Conservation (phyloP, 2,329 filamentous ascomycete species). For the Fusarium burgessii region DNA sequence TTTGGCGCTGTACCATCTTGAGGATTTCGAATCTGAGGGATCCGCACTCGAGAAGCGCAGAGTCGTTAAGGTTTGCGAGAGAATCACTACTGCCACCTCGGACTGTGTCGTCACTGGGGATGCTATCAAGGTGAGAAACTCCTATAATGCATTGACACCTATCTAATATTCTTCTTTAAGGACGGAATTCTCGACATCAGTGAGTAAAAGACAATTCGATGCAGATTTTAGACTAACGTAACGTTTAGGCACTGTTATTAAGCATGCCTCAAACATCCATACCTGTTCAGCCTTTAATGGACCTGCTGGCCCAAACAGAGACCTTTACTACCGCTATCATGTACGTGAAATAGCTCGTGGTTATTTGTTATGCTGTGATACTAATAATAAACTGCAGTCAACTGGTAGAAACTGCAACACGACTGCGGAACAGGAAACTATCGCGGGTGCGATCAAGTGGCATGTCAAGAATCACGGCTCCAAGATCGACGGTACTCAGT, state of each 20-base stretch:
- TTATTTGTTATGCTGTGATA: background rate
- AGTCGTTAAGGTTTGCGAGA: background rate
- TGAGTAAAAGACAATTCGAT: fast-evolving
- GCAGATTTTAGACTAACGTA: fast-evolving
- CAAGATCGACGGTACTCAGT: background rate
- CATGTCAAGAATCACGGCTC: background rate
- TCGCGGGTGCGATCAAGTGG: background rate
- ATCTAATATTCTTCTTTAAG: fast-evolving
- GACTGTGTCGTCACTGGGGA: fast-evolving
- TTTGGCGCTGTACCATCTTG: background rate
- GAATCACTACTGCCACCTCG: fast-evolving
- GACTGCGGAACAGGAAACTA: background rate
- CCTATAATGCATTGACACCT: fast-evolving
- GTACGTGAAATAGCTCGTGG: background rate
- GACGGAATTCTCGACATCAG: background rate
- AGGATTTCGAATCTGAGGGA: background rate
- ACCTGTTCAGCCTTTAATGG: background rate
- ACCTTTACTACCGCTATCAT: background rate
- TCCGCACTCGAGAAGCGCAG: background rate
- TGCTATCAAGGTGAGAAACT: background rate
- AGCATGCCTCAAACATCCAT: background rate
- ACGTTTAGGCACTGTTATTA: fast-evolving
- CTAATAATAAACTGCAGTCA: background rate
- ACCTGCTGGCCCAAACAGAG: background rate
- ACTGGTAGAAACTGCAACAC: background rate